Conservation (phyloP, 108 stramenopile genomes). For the Cyclotella kingstonii region DNA sequence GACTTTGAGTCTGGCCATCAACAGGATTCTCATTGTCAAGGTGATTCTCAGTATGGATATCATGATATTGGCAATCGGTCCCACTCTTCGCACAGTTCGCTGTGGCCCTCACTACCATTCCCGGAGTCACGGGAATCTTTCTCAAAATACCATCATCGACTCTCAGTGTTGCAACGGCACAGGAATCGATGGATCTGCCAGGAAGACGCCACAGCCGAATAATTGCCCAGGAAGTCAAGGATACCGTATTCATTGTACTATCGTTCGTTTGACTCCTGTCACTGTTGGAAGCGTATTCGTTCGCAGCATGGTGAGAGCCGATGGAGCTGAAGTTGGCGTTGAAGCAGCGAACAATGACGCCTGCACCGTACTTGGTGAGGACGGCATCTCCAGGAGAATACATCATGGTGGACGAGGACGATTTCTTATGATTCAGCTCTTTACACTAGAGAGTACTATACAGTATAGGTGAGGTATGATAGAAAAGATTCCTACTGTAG, state of each 20-base stretch:
- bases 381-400: conserved; percentile 68
- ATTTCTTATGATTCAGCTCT: too few species aligned
- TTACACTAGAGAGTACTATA: too few species aligned
- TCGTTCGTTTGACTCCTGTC: background rate
- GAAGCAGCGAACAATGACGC: conserved; percentile 48
- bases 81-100: background rate
- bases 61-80: background rate
- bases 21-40: background rate
- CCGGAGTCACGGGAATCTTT: conserved; percentile 13
- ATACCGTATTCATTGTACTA: too few species aligned
- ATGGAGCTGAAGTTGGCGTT: background rate
- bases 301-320: background rate
- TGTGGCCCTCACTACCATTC: conserved; percentile 40
- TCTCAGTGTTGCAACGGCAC: conserved; percentile 49
- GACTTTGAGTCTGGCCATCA: conserved; percentile 2
- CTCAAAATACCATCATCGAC: conserved; percentile 21
- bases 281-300: background rate
- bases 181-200: conserved; percentile 70
- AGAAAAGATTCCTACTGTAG: too few species aligned
- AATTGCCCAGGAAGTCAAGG: conserved; percentile 19
- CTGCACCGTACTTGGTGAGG: conserved; percentile 67
- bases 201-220: conserved; percentile 67
- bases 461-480: too few species aligned
- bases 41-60: background rate
- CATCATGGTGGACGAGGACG: conserved; percentile 1